These are phyloP conservation scores for Cladosporium halotolerans DNA, from an alignment of 2,329 filamentous ascomycete genomes.

Conservation along the genomic window DNA sequence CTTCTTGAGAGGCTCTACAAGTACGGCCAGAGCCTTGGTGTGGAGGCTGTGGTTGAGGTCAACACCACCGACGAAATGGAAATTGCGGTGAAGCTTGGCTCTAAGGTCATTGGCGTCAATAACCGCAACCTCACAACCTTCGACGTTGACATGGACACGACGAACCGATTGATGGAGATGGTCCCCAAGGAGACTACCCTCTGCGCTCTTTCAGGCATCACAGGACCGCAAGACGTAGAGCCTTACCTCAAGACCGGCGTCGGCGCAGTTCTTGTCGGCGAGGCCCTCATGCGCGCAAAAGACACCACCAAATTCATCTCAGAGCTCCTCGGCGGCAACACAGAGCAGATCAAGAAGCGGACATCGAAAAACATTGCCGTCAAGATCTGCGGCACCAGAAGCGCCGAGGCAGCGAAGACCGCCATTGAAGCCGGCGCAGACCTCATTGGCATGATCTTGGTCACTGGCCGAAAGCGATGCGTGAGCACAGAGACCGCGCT, in stretches of 20 bases:
- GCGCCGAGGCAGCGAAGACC: constrained; percentile 68
- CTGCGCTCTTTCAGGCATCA: constrained; percentile 91
- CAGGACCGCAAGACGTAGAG: constrained; percentile 77
- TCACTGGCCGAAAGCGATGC: constrained; percentile 71
- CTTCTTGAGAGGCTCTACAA: constrained; percentile 72
- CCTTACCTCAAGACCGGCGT: constrained; percentile 85
- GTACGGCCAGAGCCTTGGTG: constrained; percentile 83
- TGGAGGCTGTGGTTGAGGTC: constrained; percentile 97
- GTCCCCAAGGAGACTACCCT: constrained; percentile 82
- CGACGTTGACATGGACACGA: constrained; percentile 85
- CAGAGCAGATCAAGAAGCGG: constrained; percentile 21
- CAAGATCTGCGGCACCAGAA: constrained; percentile 92
- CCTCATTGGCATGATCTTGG: constrained; percentile 86
- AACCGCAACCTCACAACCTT: constrained; percentile 96
- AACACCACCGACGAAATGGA: constrained; percentile 93
- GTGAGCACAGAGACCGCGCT: constrained; percentile 73
- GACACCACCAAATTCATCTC: constrained; percentile 78
- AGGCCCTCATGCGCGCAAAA: constrained; percentile 87
- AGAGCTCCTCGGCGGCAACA: constrained; percentile 63
- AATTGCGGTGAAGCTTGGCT: constrained; percentile 74
- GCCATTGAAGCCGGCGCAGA: constrained; percentile 86
- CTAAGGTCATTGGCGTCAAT: constrained; percentile 93
- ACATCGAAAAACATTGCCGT: constrained; percentile 53
- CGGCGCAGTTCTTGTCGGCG: constrained; percentile 86
- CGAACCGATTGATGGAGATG: constrained; percentile 67